Base-by-base conservation (phyloP, 495 filamentous ascomycete species). In the Penicillium cinerascens region DNA sequence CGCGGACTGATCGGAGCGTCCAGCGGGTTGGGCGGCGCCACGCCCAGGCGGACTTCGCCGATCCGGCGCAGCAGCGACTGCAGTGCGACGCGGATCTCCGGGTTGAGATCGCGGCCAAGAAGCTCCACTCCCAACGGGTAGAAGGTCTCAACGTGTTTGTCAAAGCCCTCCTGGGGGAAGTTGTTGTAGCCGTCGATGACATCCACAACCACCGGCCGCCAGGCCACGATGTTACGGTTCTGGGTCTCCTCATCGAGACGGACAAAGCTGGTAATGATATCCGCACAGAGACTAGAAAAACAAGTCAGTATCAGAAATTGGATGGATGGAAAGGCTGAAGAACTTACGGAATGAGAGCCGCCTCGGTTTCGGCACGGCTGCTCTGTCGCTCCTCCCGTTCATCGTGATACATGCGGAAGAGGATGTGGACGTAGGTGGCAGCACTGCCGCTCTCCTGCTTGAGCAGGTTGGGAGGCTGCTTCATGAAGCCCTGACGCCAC, bases 401-500 rank as follows among this genome's bases (percentile, higher is more conserved):
- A 63, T 99, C 93, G 46, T 87, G 88, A 69, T 96, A 97, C 93
- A 99, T 99, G 21, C 95, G 82, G 64, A 97, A 85, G 18, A 99
- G 70, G 46, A 99, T 99, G 49, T 84, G 84, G 22, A 97, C 88
- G 60, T 97, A 99, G 1, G 95, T 96, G 0, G 88, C 86, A 10
- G 93, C 93, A 61, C 86, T 88, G 39, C 93, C 92, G 51, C 82
- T 88, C 69, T 99, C 93, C 68, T 99, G 93, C 73, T 99, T 99
- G 22, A 99, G 80, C n/a, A 99, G 71, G 64, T 99, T 99, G 4
- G 93, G 93, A 27, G 95, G 95, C 65, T 97, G 92, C 72, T 96
- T 97, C 93, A 99, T 99, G 80, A 97, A 99, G 6, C 93, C 93
- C 63, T 99, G 95, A 21, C 89, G 78, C 91, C 92, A 97, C 8